phyloP scores from a whole-genome alignment of 2,329 filamentous ascomycete genomes.

The Colletotrichum sp. region DNA sequence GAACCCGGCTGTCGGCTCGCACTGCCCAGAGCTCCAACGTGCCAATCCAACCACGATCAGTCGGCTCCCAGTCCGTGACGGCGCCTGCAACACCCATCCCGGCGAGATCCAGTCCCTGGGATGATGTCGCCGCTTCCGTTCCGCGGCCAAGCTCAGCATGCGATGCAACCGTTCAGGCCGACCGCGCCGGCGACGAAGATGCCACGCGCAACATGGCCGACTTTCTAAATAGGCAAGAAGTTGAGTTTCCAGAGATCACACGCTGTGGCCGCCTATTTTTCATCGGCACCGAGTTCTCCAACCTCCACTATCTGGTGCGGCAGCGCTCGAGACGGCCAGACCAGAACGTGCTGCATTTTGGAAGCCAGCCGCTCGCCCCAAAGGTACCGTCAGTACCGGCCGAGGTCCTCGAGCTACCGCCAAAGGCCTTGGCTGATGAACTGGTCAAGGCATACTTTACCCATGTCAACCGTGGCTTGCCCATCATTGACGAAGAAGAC shows the following conservation, averaged over 20 bases:
- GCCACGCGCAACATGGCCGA: slow-evolving; percentile 53
- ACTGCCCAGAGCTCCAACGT: slow-evolving; percentile 32
- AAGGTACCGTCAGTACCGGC: slow-evolving; percentile 45
- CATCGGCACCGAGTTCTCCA: slow-evolving; percentile 60
- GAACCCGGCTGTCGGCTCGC: slow-evolving; percentile 41
- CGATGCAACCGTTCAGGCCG: neutral
- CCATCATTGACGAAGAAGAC: slow-evolving; percentile 54
- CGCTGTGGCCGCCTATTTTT: slow-evolving; percentile 54
- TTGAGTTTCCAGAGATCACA: slow-evolving; percentile 49
- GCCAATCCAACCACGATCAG: slow-evolving; percentile 49
- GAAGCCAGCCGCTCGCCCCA: slow-evolving; percentile 35
- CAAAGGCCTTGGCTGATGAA: slow-evolving; percentile 51
- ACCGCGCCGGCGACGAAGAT: slow-evolving; percentile 36
- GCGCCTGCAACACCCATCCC: slow-evolving; percentile 24
- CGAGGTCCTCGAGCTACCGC: slow-evolving; percentile 54
- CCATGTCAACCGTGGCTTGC: slow-evolving; percentile 55
- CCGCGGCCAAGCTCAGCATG: neutral
- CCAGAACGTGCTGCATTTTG: slow-evolving; percentile 36
- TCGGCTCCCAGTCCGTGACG: slow-evolving; percentile 25
- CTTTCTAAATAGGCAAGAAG: slow-evolving; percentile 53
- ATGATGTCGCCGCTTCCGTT: neutral
- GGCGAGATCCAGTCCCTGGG: slow-evolving; percentile 3
- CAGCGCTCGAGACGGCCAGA: slow-evolving; percentile 38
- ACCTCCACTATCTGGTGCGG: slow-evolving; percentile 58
- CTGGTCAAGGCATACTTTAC: slow-evolving; percentile 56